Base-by-base conservation (phyloP, 2,329 filamentous ascomycete species). In the Fusarium sp. region DNA sequence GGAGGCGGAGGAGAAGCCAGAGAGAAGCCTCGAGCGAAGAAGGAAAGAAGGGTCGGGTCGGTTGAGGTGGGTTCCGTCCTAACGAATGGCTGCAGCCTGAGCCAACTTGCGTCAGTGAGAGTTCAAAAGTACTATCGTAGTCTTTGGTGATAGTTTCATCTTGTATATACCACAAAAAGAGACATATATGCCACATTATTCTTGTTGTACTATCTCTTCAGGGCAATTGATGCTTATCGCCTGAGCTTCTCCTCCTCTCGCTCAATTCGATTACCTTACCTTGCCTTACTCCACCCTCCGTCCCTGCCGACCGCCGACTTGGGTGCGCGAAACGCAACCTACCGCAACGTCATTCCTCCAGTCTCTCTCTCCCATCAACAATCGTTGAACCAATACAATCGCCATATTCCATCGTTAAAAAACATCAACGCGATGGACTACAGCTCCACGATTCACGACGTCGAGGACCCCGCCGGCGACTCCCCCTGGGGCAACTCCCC, bases 401-500 rank as follows among this genome's bases (percentile, higher is more conserved):
- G 51, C 52, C 44, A 54, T 44, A 58, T 49, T 51, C 52, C 40
- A 42, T 61, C 51, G 57, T 50, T 50, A 59, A 54, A 47, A 46
- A 46, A 47, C 51, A 57, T 59, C 31, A 44, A 57, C 69, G 74
- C 75, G 69, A 89, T 89, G 87, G 87, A 89, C 79, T 89, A 89
- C 77, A 85, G 84, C 77, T 78, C 85, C 66, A 84, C 86, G 15
- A 85, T 88, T 71, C 75, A 83, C 75, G 87, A 89, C 70, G 79
- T 80, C 52, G 87, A 89, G 45, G 83, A 88, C 68, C 81, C 84
- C 19, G 80, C 79, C 45, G 85, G 82, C 60, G 82, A 80, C 63
- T 88, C 86, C 33, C 87, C 87, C 3, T 89, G 87, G 87, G 86
- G 85, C 15, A 84, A 81, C 59, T 86, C 85, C 33, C 87, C 87